Evolutionary conservation across 164 flowering plant genomes (phyloP), one percentile per base, ranked within the genome.

Genomic region (Liquidambar formosana): DNA sequence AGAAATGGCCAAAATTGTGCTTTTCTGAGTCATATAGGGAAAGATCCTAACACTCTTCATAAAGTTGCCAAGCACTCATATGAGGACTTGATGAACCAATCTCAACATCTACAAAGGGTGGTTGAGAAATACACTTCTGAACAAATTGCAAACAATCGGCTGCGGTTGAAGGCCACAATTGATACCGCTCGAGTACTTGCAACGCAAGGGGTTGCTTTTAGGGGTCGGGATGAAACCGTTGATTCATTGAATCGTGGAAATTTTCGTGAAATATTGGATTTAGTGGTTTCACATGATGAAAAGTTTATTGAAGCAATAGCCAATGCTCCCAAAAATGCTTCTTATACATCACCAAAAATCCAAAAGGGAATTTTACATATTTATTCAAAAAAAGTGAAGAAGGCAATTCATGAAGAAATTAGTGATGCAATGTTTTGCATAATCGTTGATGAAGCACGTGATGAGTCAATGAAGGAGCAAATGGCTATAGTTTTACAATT

Each of bases 401-500:
- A 61, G 0, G 23, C 3, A 0, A 69, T 69, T 66, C 52, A 60
- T 5, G 59, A 75, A n/a, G 61, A 74, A 63, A 66, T 78, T 54
- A 59, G 57, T 0, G 57, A 65, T 62, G 51, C 63, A 28, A 75
- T 75, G 14, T 78, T 72, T 58, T 75, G 66, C 44, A 51, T 70
- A 8, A 64, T 75, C 19, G 64, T 78, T 15, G 72, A 72, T 72
- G 76, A 78, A 56, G 56, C 70, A 19, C 25, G n/a, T n/a, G 75
- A 71, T 74, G 53, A 22, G 38, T 70, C 22, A 0, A 44, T 33
- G 10, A 38, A 10, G 4, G 48, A 62, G 25, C 48, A 62, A 44
- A 38, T 33, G 44, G 63, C 46, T 27, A 8, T 60, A 14, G 46
- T 38, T 27, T 18, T 60, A 33, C 44, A 21, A 8, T 60, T 14